Conservation (phyloP, 2,329 filamentous ascomycete genomes). For the Monilinia fructicola region DNA sequence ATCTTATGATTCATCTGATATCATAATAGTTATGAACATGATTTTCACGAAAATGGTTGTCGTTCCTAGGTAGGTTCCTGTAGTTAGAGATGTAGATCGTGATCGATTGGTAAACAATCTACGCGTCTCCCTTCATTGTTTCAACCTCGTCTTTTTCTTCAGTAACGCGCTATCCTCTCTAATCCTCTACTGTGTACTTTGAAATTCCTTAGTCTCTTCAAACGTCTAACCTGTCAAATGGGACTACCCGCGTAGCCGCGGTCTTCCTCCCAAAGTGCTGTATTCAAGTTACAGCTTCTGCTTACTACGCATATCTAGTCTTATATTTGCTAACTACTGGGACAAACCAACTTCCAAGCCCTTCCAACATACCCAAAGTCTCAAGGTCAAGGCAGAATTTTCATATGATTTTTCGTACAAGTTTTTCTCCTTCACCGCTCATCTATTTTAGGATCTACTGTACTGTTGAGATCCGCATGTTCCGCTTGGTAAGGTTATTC, state of each 20-base stretch:
- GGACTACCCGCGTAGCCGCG: conserved; percentile 24
- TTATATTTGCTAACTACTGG: background rate
- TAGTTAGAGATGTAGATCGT: background rate
- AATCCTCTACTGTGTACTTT: background rate
- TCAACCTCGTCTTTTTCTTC: background rate
- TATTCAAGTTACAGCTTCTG: conserved; percentile 2
- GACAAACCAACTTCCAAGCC: background rate
- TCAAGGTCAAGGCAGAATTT: conserved; percentile 16
- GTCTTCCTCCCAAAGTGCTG: background rate
- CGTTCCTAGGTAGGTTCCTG: background rate
- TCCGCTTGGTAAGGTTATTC: conserved; percentile 4
- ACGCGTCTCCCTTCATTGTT: conserved; percentile 2
- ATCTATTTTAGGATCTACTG: conserved; percentile 14
- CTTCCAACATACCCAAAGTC: background rate
- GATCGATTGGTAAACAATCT: conserved; percentile 1
- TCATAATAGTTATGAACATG: too few relatives aligned
- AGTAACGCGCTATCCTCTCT: conserved; percentile 1
- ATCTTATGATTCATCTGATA: conserved; percentile 4
- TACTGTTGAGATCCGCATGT: conserved; percentile 17
- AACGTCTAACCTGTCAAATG: conserved; percentile 20
- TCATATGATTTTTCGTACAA: too few relatives aligned
- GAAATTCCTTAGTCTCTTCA: background rate
- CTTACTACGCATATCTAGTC: background rate
- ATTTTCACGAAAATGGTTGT: background rate
- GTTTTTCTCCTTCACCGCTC: conserved; percentile 22